Conservation (phyloP, 2,329 filamentous ascomycete species). For the Aspergillus uvarum region DNA sequence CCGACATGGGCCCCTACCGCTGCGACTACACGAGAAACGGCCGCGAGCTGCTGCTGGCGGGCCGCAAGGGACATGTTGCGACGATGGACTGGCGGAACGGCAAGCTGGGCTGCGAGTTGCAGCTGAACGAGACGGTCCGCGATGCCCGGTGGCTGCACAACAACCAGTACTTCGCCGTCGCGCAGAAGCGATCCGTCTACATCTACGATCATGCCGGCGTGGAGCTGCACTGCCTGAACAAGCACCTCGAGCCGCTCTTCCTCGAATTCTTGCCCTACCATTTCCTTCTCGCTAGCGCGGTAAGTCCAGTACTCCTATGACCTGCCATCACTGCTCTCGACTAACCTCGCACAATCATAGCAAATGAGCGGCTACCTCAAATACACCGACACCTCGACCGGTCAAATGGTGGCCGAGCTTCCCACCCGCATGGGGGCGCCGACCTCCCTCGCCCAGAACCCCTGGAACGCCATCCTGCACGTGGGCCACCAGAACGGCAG, state of each 20-base stretch:
- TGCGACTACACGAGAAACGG: conserved; percentile 91
- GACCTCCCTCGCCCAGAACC: conserved; percentile 81
- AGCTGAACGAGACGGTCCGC: conserved; percentile 84
- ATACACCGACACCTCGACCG: conserved; percentile 94
- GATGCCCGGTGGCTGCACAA: conserved; percentile 93
- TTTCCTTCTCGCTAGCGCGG: conserved; percentile 83
- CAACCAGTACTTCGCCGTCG: conserved; percentile 87
- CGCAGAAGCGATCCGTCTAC: conserved; percentile 94
- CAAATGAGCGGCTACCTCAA: conserved; percentile 78
- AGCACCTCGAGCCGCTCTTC: conserved; percentile 85
- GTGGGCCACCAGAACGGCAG: conserved; percentile 93
- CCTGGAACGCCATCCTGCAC: conserved; percentile 87
- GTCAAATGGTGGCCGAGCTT: conserved; percentile 81
- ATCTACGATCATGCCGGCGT: conserved; percentile 92
- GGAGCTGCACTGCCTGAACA: conserved; percentile 86
- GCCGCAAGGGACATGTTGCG: conserved; percentile 90
- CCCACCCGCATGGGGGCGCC: conserved; percentile 82
- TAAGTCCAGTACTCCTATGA: conserved; percentile 32
- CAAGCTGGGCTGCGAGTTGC: conserved; percentile 85
- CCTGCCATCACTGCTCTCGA: neutral
- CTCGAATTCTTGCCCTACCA: conserved; percentile 97
- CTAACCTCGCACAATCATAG: conserved; percentile 37
- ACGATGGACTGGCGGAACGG: conserved; percentile 96
- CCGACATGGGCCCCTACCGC: conserved; percentile 79
- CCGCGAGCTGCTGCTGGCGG: conserved; percentile 77